phyloP scores from a whole-genome alignment of 257 asterid genomes.

The Nicotiana tabacum region DNA sequence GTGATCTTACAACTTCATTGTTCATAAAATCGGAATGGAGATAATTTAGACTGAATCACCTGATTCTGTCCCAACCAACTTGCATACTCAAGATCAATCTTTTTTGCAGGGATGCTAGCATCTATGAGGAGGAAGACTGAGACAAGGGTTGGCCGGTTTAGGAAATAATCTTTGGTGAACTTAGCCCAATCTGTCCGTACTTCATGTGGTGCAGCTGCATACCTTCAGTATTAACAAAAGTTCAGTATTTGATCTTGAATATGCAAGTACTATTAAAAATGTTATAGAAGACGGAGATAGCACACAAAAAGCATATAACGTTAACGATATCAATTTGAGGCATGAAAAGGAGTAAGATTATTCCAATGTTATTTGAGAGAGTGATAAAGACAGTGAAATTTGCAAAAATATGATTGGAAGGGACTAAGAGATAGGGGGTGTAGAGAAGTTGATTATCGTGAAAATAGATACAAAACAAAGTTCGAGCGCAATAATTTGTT shows the following conservation, averaged over 20 bases:
- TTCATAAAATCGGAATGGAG: background rate
- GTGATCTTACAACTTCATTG: background rate
- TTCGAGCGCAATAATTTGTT: background rate
- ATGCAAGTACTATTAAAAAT: background rate
- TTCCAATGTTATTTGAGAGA: background rate
- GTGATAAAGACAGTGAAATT: background rate
- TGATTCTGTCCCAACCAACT: constrained; percentile 91
- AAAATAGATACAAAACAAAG: background rate
- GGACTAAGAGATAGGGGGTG: background rate
- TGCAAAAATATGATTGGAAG: background rate
- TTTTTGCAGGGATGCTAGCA: constrained; percentile 89
- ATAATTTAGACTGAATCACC: constrained; percentile 33
- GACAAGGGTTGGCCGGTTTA: constrained; percentile 85
- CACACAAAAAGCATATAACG: background rate
- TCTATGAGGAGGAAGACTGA: constrained; percentile 95
- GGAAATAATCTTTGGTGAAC: constrained; percentile 91
- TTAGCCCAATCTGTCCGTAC: constrained; percentile 82
- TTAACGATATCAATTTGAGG: background rate
- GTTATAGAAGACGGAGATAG: background rate
- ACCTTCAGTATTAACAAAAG: constrained; percentile 33
- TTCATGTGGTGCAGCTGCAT: constrained; percentile 93
- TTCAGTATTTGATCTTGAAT: background rate
- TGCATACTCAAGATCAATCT: constrained; percentile 87
- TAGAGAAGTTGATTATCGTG: background rate
- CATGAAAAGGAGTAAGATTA: background rate